Base-by-base conservation (phyloP, 768 basidiomycete genomes). In the Boletus speciosus region DNA sequence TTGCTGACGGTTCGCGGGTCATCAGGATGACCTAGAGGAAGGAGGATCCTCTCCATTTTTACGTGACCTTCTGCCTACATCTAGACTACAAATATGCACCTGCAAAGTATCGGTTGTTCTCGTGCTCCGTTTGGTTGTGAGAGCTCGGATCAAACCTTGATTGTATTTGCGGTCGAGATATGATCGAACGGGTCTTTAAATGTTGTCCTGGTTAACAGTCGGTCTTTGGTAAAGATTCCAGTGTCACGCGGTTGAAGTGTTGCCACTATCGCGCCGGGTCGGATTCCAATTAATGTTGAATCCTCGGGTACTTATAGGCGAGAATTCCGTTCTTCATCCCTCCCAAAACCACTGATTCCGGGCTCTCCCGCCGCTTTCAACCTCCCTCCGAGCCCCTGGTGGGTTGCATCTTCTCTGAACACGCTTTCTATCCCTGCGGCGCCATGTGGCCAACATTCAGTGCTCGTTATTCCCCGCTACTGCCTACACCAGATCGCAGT, bases 1-100 rank as follows among this genome's bases (percentile, higher is more conserved):
- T 89, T 19, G 87, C 78, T 6, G 88, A 92, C 59, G 86, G 86
- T 10, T 81, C 78, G 51, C 85, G 82, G 65, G 88, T 94, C 7
- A 70, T 93, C 57, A 84, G 79, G 71, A 86, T 87, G 84, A 69
- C 67, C 31, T 80, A 64, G 52, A 43, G 8, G 31, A 48, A 29
- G 14, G 21, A 40, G 14, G 21, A 40, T 10, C 10, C 4, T 25
- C 23, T 11, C 8, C 8, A 14, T 15, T 46, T 32, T 34, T 15
- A 16, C 32, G 11, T 9, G 16, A 35, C n/a, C 25, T 27, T 32
- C 25, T 51, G 21, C 21, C 39, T 32, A 38, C 34, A 21, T 31
- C 21, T 23, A 42, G 34, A 25, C 19, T n/a, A 14, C n/a, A 6
- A 11, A 54, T 37, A n/a, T 31, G 51, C 11, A 42, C 19, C 35